Conservation (phyloP, 1,139 yeast genomes). For the Pneumocystis sp. region DNA sequence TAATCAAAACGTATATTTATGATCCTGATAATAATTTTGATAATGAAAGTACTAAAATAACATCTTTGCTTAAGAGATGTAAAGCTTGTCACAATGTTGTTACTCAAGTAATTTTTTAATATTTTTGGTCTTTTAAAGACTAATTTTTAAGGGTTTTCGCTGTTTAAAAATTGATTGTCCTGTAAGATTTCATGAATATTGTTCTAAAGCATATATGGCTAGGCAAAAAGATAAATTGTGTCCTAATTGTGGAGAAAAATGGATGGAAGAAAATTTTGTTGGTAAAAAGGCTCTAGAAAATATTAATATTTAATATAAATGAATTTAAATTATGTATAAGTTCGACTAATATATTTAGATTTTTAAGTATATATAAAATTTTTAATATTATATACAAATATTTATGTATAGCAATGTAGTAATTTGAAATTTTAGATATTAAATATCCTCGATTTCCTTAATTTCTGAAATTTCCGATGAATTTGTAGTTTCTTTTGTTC, state of each 20-base stretch:
- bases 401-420: neutral
- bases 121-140: neutral
- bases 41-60: neutral
- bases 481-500: neutral
- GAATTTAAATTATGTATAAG: neutral
- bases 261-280: neutral
- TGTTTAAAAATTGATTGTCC: neutral
- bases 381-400: neutral
- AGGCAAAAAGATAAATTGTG: neutral
- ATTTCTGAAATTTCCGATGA: slow-evolving; percentile 1
- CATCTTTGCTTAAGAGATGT: neutral
- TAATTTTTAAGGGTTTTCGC: neutral
- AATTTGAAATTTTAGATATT: neutral
- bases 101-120: neutral
- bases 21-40: slow-evolving; percentile 2
- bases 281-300: neutral
- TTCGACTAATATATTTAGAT: neutral
- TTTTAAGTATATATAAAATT: neutral
- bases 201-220: neutral
- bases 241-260: neutral
- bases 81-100: neutral
- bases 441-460: neutral
- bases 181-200: neutral
- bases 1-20: neutral
- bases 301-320: neutral